phyloP scores from a whole-genome alignment of 129 eudicot species.

The Daucus carota region DNA sequence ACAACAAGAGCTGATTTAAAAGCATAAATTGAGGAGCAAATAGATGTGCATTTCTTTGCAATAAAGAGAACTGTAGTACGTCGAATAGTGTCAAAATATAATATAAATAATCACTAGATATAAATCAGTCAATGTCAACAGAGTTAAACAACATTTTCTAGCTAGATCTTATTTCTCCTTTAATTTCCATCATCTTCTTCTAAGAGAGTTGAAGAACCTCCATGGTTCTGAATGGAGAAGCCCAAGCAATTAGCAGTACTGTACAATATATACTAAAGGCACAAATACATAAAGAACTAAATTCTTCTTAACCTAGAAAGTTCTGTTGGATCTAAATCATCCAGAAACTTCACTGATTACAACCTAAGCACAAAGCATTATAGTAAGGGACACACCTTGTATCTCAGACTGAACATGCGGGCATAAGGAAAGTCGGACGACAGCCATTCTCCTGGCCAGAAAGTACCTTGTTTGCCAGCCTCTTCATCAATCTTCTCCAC shows the following conservation, averaged over 20 bases:
- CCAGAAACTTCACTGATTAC: not conserved
- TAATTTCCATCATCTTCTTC: not conserved
- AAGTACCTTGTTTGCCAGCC: slow-evolving; percentile 95
- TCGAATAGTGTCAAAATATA: not conserved
- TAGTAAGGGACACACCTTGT: slow-evolving; percentile 60
- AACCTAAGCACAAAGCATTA: not conserved
- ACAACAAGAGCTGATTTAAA: not conserved
- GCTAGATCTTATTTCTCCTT: not conserved
- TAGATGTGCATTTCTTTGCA: not conserved
- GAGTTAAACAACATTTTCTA: not conserved
- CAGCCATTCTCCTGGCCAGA: slow-evolving; percentile 99
- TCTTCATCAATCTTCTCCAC: slow-evolving; percentile 98
- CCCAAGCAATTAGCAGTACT: not conserved
- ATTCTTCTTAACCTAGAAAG: not conserved
- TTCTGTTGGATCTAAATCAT: not conserved
- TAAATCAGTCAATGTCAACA: not conserved
- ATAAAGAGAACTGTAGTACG: not conserved
- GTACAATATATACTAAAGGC: not conserved
- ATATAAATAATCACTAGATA: not conserved
- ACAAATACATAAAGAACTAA: not conserved
- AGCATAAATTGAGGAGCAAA: not conserved
- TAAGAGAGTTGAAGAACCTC: not conserved
- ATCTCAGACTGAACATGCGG: slow-evolving; percentile 83
- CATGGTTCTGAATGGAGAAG: not conserved
- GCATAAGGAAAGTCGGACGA: slow-evolving; percentile 88